Base-by-base conservation (phyloP, 2,329 filamentous ascomycete species). In the Mycosphaerelloides madeirae region DNA sequence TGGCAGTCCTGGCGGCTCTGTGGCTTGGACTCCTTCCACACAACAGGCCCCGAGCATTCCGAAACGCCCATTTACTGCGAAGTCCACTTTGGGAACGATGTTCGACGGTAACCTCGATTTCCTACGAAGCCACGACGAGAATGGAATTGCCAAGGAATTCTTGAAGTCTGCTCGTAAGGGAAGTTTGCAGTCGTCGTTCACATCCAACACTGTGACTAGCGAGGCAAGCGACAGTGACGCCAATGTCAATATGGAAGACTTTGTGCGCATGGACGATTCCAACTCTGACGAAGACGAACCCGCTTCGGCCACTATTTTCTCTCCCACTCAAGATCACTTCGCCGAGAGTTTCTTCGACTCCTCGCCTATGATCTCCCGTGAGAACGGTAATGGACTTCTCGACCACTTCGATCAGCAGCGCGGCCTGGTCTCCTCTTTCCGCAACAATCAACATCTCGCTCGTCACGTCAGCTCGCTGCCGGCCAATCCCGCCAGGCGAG, bases 341-440 rank as follows among this genome's bases (percentile, higher is more conserved):
- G 44, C 35, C 39, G 49, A 48, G 32, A 32, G 31, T 19, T 18
- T 45, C 41, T 45, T 46, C 48, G 37, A 59, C 37, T 52, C 50
- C 44, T 55, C 41, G 12, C 37, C 41, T 22, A 31, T 31, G 34
- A 41, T 29, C 15, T 16, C 31, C 8, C 33, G 16, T 12, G 20
- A 39, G n/a, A 18, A 16, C 13, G 42, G 39, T 12, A 36, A 38
- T 6, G 38, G 38, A 19, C 74, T 84, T 43, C 68, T 85, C n/a
- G 75, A 76, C 42, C 82, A 84, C 54, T 79, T 89, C 31, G 81
- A 84, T 57, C 78, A 80, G 53, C 53, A 56, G 3, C 60, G 51
- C 19, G 78, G 82, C 44, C 79, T 84, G 12, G 85, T 93, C 29
- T 85, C 85, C 29, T 84, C 86, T 1, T 94, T 93, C 73, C 85